phyloP scores from a whole-genome alignment of 2,329 filamentous ascomycete genomes.

The Remersonia thermophila region DNA sequence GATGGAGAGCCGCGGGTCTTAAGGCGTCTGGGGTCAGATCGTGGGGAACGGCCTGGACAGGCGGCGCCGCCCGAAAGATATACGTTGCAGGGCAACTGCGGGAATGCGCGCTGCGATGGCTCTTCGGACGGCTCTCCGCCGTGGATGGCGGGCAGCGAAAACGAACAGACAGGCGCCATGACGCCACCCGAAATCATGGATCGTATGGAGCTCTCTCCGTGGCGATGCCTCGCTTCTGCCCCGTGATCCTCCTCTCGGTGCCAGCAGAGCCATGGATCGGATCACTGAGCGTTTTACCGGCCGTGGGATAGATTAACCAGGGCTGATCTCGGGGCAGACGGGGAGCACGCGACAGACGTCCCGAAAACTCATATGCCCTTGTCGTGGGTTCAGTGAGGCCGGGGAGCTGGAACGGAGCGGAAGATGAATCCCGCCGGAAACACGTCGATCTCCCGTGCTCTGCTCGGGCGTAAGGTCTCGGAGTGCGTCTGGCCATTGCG shows the following conservation, averaged over 20 bases:
- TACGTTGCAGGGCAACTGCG: constrained; percentile 6
- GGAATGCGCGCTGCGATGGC: no score
- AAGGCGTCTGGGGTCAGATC: constrained; percentile 9
- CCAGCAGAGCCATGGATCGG: constrained; percentile 12
- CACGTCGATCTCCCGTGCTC: no score
- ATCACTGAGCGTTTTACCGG: constrained; percentile 15
- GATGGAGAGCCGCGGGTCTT: neutral
- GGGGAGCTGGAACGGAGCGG: constrained; percentile 1
- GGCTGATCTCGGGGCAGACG: constrained; percentile 13
- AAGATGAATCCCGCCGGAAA: constrained; percentile 11
- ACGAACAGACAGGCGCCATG: no score
- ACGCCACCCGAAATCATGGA: constrained; percentile 8
- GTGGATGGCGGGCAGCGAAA: no score
- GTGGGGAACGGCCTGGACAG: constrained; percentile 15
- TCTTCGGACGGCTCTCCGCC: no score
- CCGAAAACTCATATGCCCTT: constrained; percentile 1
- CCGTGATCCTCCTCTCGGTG: neutral
- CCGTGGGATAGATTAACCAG: constrained; percentile 9
- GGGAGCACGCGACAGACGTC: no score
- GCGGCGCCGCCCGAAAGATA: constrained; percentile 6
- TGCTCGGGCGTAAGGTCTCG: no score
- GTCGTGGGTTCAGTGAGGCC: constrained; percentile 3
- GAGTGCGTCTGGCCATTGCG: no score
- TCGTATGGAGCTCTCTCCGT: constrained; percentile 14
- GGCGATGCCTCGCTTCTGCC: constrained; percentile 10